Evolutionary conservation across 805 yeast genomes (phyloP), one percentile per base, ranked within the genome.

Genomic region (Spathaspora hagerdaliae): DNA sequence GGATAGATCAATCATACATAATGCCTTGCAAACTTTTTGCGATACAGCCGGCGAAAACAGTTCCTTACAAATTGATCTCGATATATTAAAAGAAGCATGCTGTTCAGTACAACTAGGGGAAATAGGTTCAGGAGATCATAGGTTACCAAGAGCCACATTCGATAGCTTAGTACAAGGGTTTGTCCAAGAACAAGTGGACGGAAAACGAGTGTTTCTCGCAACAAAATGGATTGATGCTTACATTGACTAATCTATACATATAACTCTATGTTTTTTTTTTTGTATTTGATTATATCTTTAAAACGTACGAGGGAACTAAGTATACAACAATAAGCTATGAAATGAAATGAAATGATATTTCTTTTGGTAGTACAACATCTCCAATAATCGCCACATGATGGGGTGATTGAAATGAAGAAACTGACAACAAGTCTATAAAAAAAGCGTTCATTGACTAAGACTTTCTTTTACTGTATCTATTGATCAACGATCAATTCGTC

Each of bases 401-500:
- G 24, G 24, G 24, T 19, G 24, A 2, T 19, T 19, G 5, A 19
- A 19, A 19, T 19, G 4, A 19, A 19, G 24, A 19, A 19, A 19
- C 24, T 19, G 24, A 19, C 24, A 19, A 19, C 24, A 19, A 19
- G 24, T 19, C 24, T 19, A 19, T 19, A 19, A 19, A 19, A n/a
- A 19, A 19, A 19, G 24, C 5, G 24, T 19, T 19, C 5, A 19
- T 19, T 19, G 24, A 19, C 24, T 19, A 19, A 19, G 24, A 19
- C 24, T 19, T 19, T 19, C n/a, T 19, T 19, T 19, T 19, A 29
- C 12, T 29, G 32, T 34, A 12, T 31, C 35, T 69, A 81, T 59
- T 75, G 81, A 65, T 94, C 98, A 46, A 91, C 87, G 61, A 94
- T 91, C 60, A 94, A 78, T 70, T 94, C 99, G 66, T 94, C 98